phyloP scores from a whole-genome alignment of 2,329 filamentous ascomycete species.

The Zasmidium cellare region DNA sequence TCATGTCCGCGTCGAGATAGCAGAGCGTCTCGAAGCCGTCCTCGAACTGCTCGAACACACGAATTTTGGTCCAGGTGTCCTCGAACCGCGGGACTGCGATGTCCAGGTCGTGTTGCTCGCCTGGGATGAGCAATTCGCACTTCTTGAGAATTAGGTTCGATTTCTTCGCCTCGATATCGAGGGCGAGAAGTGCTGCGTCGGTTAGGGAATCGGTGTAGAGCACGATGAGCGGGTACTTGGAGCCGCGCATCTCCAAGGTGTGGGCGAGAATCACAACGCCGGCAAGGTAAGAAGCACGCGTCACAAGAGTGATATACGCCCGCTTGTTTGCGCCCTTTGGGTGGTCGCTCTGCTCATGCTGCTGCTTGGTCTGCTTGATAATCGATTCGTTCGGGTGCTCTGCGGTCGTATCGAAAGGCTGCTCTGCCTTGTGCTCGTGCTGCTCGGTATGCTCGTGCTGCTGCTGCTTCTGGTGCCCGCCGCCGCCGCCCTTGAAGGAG shows the following conservation, averaged over 20 bases:
- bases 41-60: slow-evolving; percentile 48
- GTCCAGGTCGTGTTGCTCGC: slow-evolving; percentile 37
- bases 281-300: slow-evolving; percentile 50
- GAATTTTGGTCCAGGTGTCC: slow-evolving; percentile 57
- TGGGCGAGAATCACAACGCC: slow-evolving; percentile 53
- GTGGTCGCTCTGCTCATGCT: neutral
- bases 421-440: no score
- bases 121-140: slow-evolving; percentile 44
- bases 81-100: slow-evolving; percentile 52
- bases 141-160: slow-evolving; percentile 43
- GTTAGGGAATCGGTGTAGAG: slow-evolving; percentile 48
- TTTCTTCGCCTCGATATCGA: slow-evolving; percentile 43
- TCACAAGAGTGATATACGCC: slow-evolving; percentile 54
- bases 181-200: slow-evolving; percentile 38
- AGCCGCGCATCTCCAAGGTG: slow-evolving; percentile 46
- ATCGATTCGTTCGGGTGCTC: no score
- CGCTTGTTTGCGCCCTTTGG: neutral
- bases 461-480: neutral
- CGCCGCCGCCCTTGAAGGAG: neutral
- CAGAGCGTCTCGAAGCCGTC: slow-evolving; percentile 42
- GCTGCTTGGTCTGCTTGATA: no score
- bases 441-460: no score
- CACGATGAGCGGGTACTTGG: slow-evolving; percentile 49
- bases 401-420: no score
- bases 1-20: slow-evolving; percentile 56